Base-by-base conservation (phyloP, 2,329 filamentous ascomycete species). In the Pseudocercospora fuligena region DNA sequence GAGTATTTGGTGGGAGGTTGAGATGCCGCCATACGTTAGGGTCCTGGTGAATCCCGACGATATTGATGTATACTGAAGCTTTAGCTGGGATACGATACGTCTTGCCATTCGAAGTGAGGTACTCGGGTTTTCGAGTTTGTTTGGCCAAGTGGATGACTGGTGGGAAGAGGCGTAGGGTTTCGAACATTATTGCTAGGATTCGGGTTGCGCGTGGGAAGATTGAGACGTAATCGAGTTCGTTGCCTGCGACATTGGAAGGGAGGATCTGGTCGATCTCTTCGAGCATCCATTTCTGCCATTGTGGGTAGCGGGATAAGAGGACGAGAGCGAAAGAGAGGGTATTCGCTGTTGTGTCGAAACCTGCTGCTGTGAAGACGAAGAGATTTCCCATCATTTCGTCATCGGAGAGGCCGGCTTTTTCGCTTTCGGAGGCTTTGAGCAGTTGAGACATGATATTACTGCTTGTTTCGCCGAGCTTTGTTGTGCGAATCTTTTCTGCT, bases 251-350 rank as follows among this genome's bases (percentile, higher is more conserved):
- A 5, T 67, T 62, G 5, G 72, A 58, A 3, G 69, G 67, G 4
- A 81, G 31, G 6, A 85, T 73, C 1, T 70, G 54, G 54, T 80
- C 75, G 40, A 86, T 76, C 69, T 88, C 86, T 62, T 83, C 83
- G 8, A 75, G 74, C 3, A 87, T 71, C 84, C 85, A 87, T 2
- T 80, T 78, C 73, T 88, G 85, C 76, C 82, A 82, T 60, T 83
- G 72, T 0, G 83, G 82, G 65, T 84, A 75, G 1, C 78, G 73
- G 1, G 83, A 80, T 0, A 87, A 76, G 4, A 85, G 73, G 0
- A 79, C 78, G n/a, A 86, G 70, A 2, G 82, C 80, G 67, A 82
- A 87, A 0, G 81, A 78, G 54, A 87, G 77, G 0, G 82, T 83
- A 60, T 83, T 84, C 1, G 84, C 82, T 0, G 83, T 85, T 0